These are phyloP conservation scores for Hypoxylon fragiforme DNA, from an alignment of 495 filamentous ascomycete genomes.

Conservation along the genomic window DNA sequence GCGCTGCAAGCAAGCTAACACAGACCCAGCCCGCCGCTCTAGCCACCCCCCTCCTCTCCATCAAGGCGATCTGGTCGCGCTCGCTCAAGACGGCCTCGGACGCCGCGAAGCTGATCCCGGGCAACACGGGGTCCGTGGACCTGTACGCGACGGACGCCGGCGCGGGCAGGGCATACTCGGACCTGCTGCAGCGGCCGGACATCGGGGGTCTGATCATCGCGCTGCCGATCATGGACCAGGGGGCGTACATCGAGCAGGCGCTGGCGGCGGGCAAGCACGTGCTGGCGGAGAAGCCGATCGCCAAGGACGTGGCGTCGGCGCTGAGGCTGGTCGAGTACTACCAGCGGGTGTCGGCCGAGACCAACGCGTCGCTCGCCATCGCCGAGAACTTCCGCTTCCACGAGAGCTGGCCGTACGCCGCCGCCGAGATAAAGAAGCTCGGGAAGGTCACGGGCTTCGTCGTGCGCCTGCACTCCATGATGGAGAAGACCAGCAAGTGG, in stretches of 20 bases:
- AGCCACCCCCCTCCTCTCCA: constrained; percentile 46
- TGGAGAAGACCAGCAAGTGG: constrained; percentile 52
- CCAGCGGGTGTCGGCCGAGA: constrained; percentile 46
- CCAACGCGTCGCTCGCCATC: constrained; percentile 61
- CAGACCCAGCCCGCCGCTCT: constrained; percentile 53
- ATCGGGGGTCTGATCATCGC: constrained; percentile 71
- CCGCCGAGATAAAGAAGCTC: constrained; percentile 59
- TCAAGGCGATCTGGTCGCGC: constrained; percentile 68
- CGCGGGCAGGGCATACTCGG: constrained; percentile 56
- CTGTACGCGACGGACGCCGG: constrained; percentile 66
- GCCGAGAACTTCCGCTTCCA: constrained; percentile 79
- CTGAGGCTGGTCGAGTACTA: constrained; percentile 66
- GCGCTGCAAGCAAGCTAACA: constrained; percentile 6
- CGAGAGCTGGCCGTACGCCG: constrained; percentile 58
- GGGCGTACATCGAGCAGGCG: constrained; percentile 60
- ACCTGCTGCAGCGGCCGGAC: constrained; percentile 66
- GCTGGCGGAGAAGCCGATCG: constrained; percentile 81
- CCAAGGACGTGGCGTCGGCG: constrained; percentile 65
- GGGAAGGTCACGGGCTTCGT: constrained; percentile 69
- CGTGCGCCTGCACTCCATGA: constrained; percentile 55
- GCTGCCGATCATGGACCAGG: constrained; percentile 64
- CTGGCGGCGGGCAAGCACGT: constrained; percentile 77
- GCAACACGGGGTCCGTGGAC: constrained; percentile 46
- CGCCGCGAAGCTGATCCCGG: constrained; percentile 40
- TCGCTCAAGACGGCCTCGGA: constrained; percentile 50